phyloP scores from a whole-genome alignment of 768 basidiomycete genomes.

The Pisolithus sp. region DNA sequence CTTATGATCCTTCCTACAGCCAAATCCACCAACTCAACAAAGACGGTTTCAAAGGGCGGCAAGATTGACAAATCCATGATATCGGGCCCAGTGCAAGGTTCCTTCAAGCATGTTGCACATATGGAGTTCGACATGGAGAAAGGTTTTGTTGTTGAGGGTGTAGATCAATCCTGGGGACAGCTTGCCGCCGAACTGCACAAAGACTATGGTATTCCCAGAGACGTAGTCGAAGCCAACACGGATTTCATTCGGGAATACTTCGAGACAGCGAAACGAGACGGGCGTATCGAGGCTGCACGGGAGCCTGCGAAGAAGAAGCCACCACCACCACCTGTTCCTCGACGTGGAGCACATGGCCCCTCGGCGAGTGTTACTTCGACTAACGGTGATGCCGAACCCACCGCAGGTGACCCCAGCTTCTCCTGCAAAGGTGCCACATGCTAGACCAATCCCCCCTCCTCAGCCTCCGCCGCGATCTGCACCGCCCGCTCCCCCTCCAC shows the following conservation, averaged over 20 bases:
- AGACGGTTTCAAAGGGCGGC: conserved; percentile 55
- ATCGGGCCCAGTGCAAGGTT: conserved; percentile 68
- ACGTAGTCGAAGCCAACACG: conserved; percentile 70
- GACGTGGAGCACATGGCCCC: conserved; percentile 20
- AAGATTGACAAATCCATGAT: conserved; percentile 93
- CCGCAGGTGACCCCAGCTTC: conserved; percentile 30
- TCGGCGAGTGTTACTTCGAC: conserved; percentile 22
- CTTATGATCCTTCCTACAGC: conserved; percentile 24
- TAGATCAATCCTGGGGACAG: conserved; percentile 85
- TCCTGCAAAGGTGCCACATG: conserved; percentile 22
- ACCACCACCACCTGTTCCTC: conserved; percentile 32
- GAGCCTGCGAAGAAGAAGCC: conserved; percentile 41
- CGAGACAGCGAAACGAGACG: conserved; percentile 45
- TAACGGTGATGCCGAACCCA: conserved; percentile 16
- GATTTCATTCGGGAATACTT: conserved; percentile 84
- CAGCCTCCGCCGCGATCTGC: conserved; percentile 34
- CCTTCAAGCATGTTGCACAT: conserved; percentile 87
- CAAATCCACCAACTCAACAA: conserved; percentile 48
- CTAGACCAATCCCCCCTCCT: conserved; percentile 26
- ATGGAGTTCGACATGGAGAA: conserved; percentile 89
- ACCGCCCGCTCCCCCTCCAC: conserved; percentile 9
- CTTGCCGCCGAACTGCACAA: conserved; percentile 58
- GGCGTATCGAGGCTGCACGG: conserved; percentile 23
- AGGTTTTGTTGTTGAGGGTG: conserved; percentile 80
- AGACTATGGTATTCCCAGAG: conserved; percentile 55